Evolutionary conservation across 441 rosid genomes (phyloP), one percentile per base, ranked within the genome.

Genomic region (Aquilaria agallochum): DNA sequence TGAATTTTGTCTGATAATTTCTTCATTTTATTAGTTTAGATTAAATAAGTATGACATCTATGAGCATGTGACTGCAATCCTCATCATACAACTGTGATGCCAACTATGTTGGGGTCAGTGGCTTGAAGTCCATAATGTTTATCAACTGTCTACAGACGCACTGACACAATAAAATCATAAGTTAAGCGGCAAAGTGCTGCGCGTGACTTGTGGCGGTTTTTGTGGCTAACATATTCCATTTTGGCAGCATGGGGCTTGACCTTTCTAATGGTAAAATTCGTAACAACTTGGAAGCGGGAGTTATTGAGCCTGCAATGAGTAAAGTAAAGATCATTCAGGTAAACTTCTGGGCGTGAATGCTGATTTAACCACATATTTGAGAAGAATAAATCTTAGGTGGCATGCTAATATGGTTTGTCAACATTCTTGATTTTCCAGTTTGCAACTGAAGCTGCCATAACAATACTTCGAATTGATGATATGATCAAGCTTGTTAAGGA

Each of bases 321-420:
- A 95, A 95, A 90, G 98, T 95, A 69, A 95, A 95, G 83, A 95
- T 95, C 56, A 85, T 95, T 77, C 98, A 95, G 99, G 99, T 92
- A 76, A 61, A 50, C 7, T 36, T 8, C 6, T 36, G 42, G 42
- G 42, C 42, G 7, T 36, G 5, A 36, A 8, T 36, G 42, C 42
- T 36, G 42, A 20, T 20, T 36, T 36, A 36, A 36, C 42, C 5
- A 36, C 5, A 36, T 4, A 36, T 36, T 2, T 36, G 42, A 36
- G 5, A 34, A 6, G 40, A 34, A 6, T 34, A 34, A 34, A 6
- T 1, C 33, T 30, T 2, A 45, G 0, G 30, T 49, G 9, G 56
- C 50, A 50, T 11, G 40, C 31, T 13, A 52, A 15, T 50, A 5
- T 51, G 40, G n/a, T 60, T 60, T 34, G 30, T 53, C 9, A 20